Evolutionary conservation across 2,329 filamentous ascomycete species (phyloP), one percentile per base, ranked within the genome.

Genomic region (Fusarium miscanthi): DNA sequence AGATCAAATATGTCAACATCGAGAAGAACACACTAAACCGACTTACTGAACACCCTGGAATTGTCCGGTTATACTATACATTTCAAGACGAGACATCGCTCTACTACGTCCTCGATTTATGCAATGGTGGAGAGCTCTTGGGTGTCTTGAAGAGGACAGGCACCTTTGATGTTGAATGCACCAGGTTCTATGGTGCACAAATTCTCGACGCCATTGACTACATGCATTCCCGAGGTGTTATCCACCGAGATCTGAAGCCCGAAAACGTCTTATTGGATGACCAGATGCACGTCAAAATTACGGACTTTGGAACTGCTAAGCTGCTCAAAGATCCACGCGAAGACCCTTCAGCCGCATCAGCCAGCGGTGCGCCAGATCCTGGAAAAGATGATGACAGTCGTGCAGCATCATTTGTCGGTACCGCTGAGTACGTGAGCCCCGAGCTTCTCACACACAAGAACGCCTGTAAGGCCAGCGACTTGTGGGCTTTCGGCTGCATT

Each of bases 1-100:
- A 99, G 87, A 97, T 99, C 79, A 99, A 99, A 87, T 99, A 99
- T 79, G 96, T 99, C 82, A 99, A 98, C 83, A 99, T 99, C 77
- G 96, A 99, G 83, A 98, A 98, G 84, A 95, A 99, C 83, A 98
- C 96, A 0, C 86, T 99, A 62, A 99, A 99, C 80, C 91, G 96
- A 71, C 86, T 99, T 64, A 98, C 95, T 7, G 95, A 99, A 72
- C 96, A 99, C 79, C 96, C 96, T 11, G 96, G 96, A 25, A 95
- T 99, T 66, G 95, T 99, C 63, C 93, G 96, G 70, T 87, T 99
- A 46, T 99, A 98, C 83, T 99, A 99, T 83, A 99, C 96, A 4
- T 99, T 99, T 79, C 96, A 99, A 81, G 96, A 99, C 82, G 95
- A 98, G 80, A 89, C 93, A 27, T 98, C 95, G 7, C 86, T 99